Percentiles rank a stretch among this genome's conserved stretches.
phyloP scores from a whole-genome alignment of 2,329 filamentous ascomycete species.

The Exophiala phaeomuriformis region DNA sequence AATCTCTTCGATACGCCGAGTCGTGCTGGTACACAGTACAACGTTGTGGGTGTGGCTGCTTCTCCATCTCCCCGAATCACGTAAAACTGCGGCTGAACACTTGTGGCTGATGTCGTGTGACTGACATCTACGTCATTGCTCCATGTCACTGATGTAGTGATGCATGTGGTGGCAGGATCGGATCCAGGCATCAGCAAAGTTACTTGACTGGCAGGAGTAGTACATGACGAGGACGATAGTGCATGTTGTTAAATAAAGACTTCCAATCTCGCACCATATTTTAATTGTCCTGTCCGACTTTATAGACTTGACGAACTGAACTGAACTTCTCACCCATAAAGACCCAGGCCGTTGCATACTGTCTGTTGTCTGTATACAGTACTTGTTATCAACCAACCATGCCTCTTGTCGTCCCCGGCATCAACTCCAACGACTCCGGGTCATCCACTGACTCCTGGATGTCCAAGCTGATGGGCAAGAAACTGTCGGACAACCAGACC shows the following conservation, averaged over 20 bases:
- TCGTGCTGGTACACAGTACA: neutral
- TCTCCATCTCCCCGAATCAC: neutral
- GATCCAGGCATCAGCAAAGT: neutral
- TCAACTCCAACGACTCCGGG: conserved; percentile 30
- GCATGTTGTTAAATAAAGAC: no score
- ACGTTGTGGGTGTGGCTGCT: neutral
- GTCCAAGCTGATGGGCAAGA: conserved; percentile 42
- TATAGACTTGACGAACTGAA: neutral
- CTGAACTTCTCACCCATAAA: neutral
- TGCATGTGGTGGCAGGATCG: neutral
- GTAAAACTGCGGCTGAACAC: neutral
- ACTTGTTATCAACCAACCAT: conserved; percentile 27
- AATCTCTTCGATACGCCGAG: neutral
- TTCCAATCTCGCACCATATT: no score
- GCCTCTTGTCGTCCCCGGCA: conserved; percentile 43
- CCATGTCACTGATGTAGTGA: neutral
- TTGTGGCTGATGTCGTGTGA: neutral
- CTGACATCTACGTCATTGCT: neutral
- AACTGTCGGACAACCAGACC: conserved; percentile 31
- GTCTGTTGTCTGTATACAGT: neutral
- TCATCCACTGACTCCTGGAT: conserved; percentile 33
- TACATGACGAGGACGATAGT: no score
- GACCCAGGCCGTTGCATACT: no score
- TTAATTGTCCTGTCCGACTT: no score
- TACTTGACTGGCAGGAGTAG: no score